Conservation (phyloP, 1,284 basidiomycete genomes). For the Mycena sp. region DNA sequence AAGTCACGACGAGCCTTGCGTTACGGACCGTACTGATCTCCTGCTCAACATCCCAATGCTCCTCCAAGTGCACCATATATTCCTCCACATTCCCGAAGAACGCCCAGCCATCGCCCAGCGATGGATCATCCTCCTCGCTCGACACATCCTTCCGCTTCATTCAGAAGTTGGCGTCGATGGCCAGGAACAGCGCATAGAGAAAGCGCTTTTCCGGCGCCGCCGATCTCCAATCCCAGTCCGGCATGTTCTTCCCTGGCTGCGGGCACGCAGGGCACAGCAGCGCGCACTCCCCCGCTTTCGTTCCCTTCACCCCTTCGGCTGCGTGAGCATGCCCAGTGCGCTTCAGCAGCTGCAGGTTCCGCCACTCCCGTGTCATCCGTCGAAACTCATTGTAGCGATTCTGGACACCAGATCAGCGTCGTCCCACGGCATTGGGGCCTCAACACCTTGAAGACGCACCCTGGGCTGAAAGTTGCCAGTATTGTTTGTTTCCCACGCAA, state of each 20-base stretch:
- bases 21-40: neutral
- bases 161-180: conserved; percentile 31
- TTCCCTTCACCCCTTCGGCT: no score
- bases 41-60: conserved; percentile 13
- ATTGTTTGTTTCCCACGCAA: conserved; percentile 31
- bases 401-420: neutral
- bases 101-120: conserved; percentile 34
- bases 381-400: conserved; percentile 27
- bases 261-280: no score
- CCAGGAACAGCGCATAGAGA: conserved; percentile 25
- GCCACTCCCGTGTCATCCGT: conserved; percentile 21
- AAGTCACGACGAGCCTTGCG: neutral
- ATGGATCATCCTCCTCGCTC: conserved; percentile 32
- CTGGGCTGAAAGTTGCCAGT: neutral
- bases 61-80: conserved; percentile 34
- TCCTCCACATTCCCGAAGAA: conserved; percentile 34
- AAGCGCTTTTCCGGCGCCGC: conserved; percentile 14
- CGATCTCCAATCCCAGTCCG: conserved; percentile 11
- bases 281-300: no score
- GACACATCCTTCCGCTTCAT: conserved; percentile 38
- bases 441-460: no score
- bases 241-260: conserved; percentile 20
- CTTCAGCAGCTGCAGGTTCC: no score
- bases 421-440: neutral
- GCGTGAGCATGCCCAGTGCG: no score